phyloP scores from a whole-genome alignment of 345 rosid species.

The Anastatica hierochuntica region DNA sequence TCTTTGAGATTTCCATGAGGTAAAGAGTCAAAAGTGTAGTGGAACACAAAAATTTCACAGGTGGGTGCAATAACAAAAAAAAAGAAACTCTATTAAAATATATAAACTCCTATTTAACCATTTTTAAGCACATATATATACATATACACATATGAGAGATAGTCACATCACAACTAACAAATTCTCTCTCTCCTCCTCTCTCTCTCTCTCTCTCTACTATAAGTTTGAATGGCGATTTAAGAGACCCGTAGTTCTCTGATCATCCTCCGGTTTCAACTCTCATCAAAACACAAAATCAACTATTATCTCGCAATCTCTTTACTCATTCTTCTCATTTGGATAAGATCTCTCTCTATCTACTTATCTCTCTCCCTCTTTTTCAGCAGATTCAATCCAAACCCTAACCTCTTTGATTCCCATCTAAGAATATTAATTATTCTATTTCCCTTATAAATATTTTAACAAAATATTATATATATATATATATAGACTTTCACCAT shows the following conservation, averaged over 20 bases:
- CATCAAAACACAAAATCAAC: conserved; percentile 21
- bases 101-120: conserved; percentile 1
- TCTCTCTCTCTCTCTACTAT: too few species aligned
- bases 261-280: conserved; percentile 41
- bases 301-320: conserved; percentile 26
- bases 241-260: conserved; percentile 41
- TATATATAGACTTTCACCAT: neutral
- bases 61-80: conserved; percentile 2
- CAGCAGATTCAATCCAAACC: conserved; percentile 23
- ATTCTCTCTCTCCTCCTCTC: conserved; percentile 8
- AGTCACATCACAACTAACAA: conserved; percentile 32
- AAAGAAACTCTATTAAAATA: conserved; percentile 16
- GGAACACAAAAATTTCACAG: conserved; percentile 18
- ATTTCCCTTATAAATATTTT: neutral
- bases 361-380: conserved; percentile 13
- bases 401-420: conserved; percentile 22
- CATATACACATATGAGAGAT: conserved; percentile 16
- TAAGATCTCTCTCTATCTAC: conserved; percentile 39
- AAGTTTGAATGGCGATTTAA: conserved; percentile 30
- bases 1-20: conserved; percentile 27
- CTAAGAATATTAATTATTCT: conserved; percentile 1
- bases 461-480: neutral
- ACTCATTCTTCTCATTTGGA: conserved; percentile 36
- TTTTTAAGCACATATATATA: conserved; percentile 2
- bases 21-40: conserved; percentile 26